Evolutionary conservation across 495 filamentous ascomycete species (phyloP), one percentile per base, ranked within the genome.

Genomic region (Trichoderma orchidacearum): DNA sequence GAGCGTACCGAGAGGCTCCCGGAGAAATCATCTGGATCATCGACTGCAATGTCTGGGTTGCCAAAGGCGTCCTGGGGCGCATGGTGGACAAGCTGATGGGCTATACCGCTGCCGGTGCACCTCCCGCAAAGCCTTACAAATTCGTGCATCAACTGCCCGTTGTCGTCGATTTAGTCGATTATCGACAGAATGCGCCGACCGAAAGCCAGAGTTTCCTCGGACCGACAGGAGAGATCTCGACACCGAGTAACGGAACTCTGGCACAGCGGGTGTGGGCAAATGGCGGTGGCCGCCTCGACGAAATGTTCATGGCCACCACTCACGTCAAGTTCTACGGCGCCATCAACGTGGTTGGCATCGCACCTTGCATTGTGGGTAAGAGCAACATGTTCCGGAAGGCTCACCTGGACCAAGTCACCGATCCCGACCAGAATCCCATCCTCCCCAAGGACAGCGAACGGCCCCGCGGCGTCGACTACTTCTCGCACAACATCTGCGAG

Each of bases 271-370:
- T 63, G 3, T 58, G 60, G 60, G 59, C 57, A 3, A 63, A 68
- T 15, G 80, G 80, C 35, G 93, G 93, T n/a, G 91, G 90, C 30
- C 76, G 89, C 2, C 75, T 99, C 0, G 94, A 99, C 63, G 92
- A 97, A 63, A 79, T 88, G 68, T 99, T 99, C 72, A 82, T 96
- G 73, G 85, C 90, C 1, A 91, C 89, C 8, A 85, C 89, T 0
- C 94, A 99, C 69, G 90, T 90, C 54, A 99, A 99, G 64, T 96
- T 99, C 78, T 99, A 99, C 73, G 87, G 85, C 21, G 93, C 92
- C 56, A 97, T 97, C 78, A 96, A 96, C 73, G 90, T 90, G 5
- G 87, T 96, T 25, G 75, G 84, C 17, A 73, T 97, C 57, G 92
- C 93, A 0, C 91, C 94, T 5, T 97, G 94, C 68, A 88, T 94